Evolutionary conservation across 768 basidiomycete genomes (phyloP).

Genomic region (Phanerochaete carnosa): DNA sequence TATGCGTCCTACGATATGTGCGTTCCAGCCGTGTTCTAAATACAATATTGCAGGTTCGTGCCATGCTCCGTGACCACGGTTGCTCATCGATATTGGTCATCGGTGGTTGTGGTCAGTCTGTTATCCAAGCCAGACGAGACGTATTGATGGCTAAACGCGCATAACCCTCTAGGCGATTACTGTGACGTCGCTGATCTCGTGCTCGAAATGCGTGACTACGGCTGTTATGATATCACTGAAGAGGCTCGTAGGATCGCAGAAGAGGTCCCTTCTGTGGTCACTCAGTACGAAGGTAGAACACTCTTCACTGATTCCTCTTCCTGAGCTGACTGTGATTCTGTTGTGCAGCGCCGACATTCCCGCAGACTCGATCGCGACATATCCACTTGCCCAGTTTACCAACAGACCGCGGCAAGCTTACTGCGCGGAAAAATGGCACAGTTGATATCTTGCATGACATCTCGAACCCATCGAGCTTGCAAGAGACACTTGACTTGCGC

Average conservation of each 20-base stretch:
- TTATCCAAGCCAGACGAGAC: no score
- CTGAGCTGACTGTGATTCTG: background rate
- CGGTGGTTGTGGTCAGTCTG: conserved; percentile 17
- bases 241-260: conserved; percentile 12
- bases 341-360: conserved; percentile 3
- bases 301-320: no score
- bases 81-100: conserved; percentile 17
- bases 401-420: background rate
- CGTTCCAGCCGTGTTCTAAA: no score
- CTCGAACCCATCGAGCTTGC: conserved; percentile 1
- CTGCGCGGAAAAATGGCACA: background rate
- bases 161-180: conserved; percentile 10
- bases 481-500: conserved; percentile 14
- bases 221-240: conserved; percentile 14
- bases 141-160: background rate
- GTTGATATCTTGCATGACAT: background rate
- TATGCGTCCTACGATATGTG: background rate
- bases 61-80: conserved; percentile 10
- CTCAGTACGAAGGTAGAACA: conserved; percentile 8
- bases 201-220: conserved; percentile 18
- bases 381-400: conserved; percentile 3
- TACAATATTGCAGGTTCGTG: conserved; percentile 10
- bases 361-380: background rate
- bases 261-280: conserved; percentile 15
- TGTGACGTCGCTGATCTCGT: conserved; percentile 19